Conservation (phyloP, 352 stramenopile genomes). For the Pythium dissimile region DNA sequence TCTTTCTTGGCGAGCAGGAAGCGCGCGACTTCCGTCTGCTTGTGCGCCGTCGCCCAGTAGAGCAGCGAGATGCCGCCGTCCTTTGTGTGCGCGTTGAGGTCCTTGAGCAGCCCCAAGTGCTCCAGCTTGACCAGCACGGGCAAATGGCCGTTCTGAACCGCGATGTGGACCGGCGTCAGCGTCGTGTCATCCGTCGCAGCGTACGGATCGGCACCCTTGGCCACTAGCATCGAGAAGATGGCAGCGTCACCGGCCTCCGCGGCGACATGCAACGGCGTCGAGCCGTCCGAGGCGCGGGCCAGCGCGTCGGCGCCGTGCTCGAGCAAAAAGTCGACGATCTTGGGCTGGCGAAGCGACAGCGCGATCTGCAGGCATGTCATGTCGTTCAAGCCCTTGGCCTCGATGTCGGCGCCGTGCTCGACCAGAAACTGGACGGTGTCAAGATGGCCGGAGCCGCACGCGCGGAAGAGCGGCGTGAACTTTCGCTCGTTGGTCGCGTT, state of each 20-base stretch:
- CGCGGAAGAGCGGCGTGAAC: slow-evolving; percentile 28
- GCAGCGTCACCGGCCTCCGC: slow-evolving; percentile 49
- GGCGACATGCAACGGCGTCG: slow-evolving; percentile 62
- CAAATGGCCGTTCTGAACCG: slow-evolving; percentile 23
- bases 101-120: slow-evolving; percentile 17
- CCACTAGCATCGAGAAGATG: slow-evolving; percentile 47
- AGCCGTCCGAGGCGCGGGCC: slow-evolving; percentile 59
- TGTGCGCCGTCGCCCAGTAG: slow-evolving; percentile 27
- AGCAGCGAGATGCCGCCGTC: slow-evolving; percentile 24
- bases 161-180: slow-evolving; percentile 26
- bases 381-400: slow-evolving; percentile 47
- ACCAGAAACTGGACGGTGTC: slow-evolving; percentile 62
- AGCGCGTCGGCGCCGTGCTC: slow-evolving; percentile 40
- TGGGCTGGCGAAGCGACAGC: slow-evolving; percentile 52
- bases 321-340: slow-evolving; percentile 54
- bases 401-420: slow-evolving; percentile 25
- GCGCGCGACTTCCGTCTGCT: slow-evolving; percentile 23
- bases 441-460: slow-evolving; percentile 41
- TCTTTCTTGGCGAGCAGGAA: slow-evolving; percentile 20
- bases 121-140: slow-evolving; percentile 25
- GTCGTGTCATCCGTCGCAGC: slow-evolving; percentile 20
- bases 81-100: slow-evolving; percentile 19
- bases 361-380: slow-evolving; percentile 75
- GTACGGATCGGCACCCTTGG: slow-evolving; percentile 43
- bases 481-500: slow-evolving; percentile 24